A percentile compares a stretch with the other conserved stretches of the same genome.
Conservation (phyloP, 2,329 filamentous ascomycete genomes). For the Lasiodiplodia sp. region DNA sequence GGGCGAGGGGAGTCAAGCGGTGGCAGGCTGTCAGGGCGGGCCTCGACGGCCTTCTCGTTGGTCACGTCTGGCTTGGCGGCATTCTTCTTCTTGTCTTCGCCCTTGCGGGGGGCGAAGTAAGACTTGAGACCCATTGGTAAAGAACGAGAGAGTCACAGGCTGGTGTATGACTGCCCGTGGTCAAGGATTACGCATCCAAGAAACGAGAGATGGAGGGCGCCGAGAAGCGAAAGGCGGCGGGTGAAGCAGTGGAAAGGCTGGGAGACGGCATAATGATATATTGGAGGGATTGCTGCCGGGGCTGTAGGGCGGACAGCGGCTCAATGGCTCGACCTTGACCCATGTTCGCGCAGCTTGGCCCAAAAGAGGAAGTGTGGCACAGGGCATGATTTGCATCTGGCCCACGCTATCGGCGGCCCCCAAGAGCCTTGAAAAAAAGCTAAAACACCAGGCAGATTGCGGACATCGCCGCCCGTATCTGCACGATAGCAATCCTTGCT, state of each 20-base stretch:
- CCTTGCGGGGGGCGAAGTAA: slow-evolving; percentile 25
- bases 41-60: slow-evolving; percentile 14
- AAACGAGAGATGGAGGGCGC: slow-evolving; percentile 1
- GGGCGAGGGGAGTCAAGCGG: slow-evolving; percentile 11
- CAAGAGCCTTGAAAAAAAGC: slow-evolving; percentile 21
- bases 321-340: slow-evolving; percentile 6
- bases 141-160: neutral
- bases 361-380: slow-evolving; percentile 19
- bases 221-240: slow-evolving; percentile 20
- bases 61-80: slow-evolving; percentile 2
- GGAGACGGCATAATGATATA: slow-evolving; percentile 22
- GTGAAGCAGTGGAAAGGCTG: slow-evolving; percentile 8
- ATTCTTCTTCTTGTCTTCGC: slow-evolving; percentile 22
- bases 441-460: slow-evolving; percentile 24
- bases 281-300: slow-evolving; percentile 14
- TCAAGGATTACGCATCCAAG: neutral
- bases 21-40: slow-evolving; percentile 2
- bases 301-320: slow-evolving; percentile 10
- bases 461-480: slow-evolving; percentile 25
- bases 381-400: slow-evolving; percentile 24
- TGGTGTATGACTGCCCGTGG: neutral
- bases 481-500: slow-evolving; percentile 22
- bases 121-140: slow-evolving; percentile 26
- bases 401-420: slow-evolving; percentile 21
- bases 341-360: slow-evolving; percentile 10